A percentile compares a stretch with the other conserved stretches of the same genome.
phyloP scores from a whole-genome alignment of 352 stramenopile genomes.

The Albugo laibachii region DNA sequence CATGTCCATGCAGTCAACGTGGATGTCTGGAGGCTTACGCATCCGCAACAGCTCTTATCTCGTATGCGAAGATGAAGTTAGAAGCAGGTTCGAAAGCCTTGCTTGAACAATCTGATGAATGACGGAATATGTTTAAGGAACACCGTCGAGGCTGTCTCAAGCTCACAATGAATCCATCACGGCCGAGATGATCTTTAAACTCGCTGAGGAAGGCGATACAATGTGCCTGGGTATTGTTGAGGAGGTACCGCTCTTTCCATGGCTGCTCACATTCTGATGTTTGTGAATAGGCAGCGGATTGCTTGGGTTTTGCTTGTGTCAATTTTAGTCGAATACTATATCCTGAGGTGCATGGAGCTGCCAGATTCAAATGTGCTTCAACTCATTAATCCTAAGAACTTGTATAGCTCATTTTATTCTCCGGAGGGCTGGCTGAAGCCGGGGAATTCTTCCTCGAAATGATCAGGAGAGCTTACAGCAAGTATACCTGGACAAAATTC shows the following conservation, averaged over 20 bases:
- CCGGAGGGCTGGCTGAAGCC: constrained; percentile 49
- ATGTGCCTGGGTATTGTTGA: constrained; percentile 49
- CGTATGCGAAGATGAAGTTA: constrained; percentile 39
- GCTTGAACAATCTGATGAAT: too few species aligned
- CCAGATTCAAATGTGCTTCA: background rate
- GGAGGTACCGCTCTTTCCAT: constrained; percentile 15
- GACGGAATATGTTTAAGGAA: constrained; percentile 11
- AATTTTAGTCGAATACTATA: constrained; percentile 58
- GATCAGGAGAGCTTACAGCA: constrained; percentile 30
- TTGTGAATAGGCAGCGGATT: constrained; percentile 35
- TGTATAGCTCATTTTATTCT: constrained; percentile 54
- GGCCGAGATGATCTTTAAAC: constrained; percentile 47
- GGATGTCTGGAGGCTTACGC: constrained; percentile 66
- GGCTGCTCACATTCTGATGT: background rate
- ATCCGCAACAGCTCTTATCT: constrained; percentile 40
- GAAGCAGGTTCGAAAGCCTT: constrained; percentile 13
- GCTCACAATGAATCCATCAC: constrained; percentile 30
- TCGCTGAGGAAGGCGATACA: constrained; percentile 36
- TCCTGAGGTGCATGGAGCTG: constrained; percentile 24
- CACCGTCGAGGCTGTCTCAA: constrained; percentile 21
- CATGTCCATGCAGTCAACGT: constrained; percentile 47
- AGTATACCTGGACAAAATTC: constrained; percentile 55
- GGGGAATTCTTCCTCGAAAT: constrained; percentile 47
- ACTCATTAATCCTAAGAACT: background rate
- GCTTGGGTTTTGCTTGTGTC: constrained; percentile 65